Evolutionary conservation across 208 protist species (phyloP), one percentile per base, ranked within the genome.

Genomic region (Leishmania guyanensis): DNA sequence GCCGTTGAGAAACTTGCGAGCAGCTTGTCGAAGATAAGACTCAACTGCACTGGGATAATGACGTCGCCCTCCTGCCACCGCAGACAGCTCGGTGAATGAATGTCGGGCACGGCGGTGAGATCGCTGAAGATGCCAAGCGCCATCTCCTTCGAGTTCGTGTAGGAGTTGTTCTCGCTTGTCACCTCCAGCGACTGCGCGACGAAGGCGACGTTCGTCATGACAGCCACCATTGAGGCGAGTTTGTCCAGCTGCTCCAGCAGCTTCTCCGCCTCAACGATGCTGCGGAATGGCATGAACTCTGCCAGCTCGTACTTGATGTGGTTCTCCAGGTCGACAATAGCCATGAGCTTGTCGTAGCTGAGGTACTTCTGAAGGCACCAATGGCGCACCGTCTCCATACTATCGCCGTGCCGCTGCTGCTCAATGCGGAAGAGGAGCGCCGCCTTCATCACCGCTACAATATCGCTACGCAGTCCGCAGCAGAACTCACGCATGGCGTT

Each of bases 271-370:
- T 94, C 91, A 20, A 73, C 82, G 29, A 94, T 85, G 81, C 93
- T 89, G 73, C 90, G 85, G 83, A 94, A 96, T 0, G 91, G 91
- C 36, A 93, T 74, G 56, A 94, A 88, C 60, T 88, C 79, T 1
- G 83, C 78, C 10, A 94, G 87, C 81, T 96, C 91, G 46, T 87
- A 92, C 83, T 92, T 94, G 65, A 94, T 94, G 85, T 96, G 93
- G 33, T 78, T 80, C 77, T 92, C 87, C 20, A 94, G 79, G 78
- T 92, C 83, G 1, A 93, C 81, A 74, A 94, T 94, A 53, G 89
- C 90, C n/a, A 83, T 75, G 12, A 94, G 89, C 73, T 93, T 91
- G 43, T 88, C 86, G 58, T 86, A 90, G 80, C 88, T 96, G 64
- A 94, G 81, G 81, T 90, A 81, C 65, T 96, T 90, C 80, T 91